Base-by-base conservation (phyloP, 192 early-diverging fungal genomes). In the Linderina pennispora region DNA sequence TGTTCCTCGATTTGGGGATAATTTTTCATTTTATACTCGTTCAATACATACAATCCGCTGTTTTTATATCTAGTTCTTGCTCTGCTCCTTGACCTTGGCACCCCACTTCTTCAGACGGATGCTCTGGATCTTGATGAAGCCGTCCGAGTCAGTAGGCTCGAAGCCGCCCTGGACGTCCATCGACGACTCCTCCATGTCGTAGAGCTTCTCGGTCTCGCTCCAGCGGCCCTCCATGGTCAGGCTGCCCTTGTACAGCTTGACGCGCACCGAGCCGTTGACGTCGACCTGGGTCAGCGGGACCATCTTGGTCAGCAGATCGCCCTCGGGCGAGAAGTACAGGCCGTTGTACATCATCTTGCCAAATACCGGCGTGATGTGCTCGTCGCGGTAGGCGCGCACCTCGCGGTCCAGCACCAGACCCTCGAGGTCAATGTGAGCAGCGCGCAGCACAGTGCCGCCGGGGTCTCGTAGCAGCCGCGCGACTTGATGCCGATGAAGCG, bases 401-500 rank as follows among this genome's bases (percentile, higher is more conserved):
- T 97, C 92, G 55, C 96, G 88, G 71, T 98, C 96, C 46, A 98
- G 74, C 23, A 85, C 86, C 43, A 98, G 74, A 34, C 94, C 94
- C 75, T 98, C 96, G 23, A 98, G 71, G 62, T 98, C 96, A 38
- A 91, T 83, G 76, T 98, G 94, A 2, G 92, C 92, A 36, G 86
- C 84, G 62, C 90, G 89, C 46, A 98, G 78, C 41, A 98, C 87
- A 16, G 96, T 98, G 44, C 94, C 96, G 17, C 89, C 96, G 41
- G 96, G 34, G 96, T 97, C 69, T 98, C 96, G 84, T 98, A 98
- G 77, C 96, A 98, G 62, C 95, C 94, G 31, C 94, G 91, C 43
- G 90, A 93, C 80, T 97, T 98, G 80, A 98, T 91, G 45, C 94
- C 94, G 55, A 98, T 94, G 74, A 94, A 98, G 36, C 96, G 85